Conservation (phyloP, 2,329 filamentous ascomycete species). For the Curvularia hawaiiensis region DNA sequence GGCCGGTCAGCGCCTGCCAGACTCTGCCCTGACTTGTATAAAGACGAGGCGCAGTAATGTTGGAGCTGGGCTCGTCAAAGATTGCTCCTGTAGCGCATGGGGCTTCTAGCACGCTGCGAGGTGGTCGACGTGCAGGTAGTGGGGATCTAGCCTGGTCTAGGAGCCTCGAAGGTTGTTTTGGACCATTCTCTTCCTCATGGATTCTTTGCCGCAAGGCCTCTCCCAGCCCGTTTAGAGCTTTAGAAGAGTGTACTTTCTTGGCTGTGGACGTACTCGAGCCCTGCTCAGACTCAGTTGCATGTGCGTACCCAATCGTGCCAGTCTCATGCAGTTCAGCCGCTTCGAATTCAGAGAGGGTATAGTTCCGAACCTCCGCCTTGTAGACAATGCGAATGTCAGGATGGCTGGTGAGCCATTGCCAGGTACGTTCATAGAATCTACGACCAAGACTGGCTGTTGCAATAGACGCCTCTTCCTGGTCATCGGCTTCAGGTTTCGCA, state of each 20-base stretch:
- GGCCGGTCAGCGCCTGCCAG: constrained; percentile 66
- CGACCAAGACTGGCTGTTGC: constrained; percentile 26
- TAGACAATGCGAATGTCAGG: constrained; percentile 61
- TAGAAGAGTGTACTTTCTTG: constrained; percentile 15
- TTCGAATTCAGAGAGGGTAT: constrained; percentile 41
- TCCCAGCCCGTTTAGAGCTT: constrained; percentile 21
- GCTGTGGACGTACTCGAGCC: not conserved
- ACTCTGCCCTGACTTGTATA: constrained; percentile 60
- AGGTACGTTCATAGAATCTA: constrained; percentile 59
- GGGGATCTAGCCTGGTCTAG: not conserved
- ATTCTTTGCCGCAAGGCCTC: constrained; percentile 30
- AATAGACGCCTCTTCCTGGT: not conserved
- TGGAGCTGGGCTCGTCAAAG: constrained; percentile 34
- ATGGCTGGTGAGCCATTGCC: constrained; percentile 62
- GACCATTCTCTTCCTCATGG: constrained; percentile 10
- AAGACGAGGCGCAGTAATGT: constrained; percentile 33
- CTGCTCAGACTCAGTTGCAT: not conserved
- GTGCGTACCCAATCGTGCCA: constrained; percentile 6
- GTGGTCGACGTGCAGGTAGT: constrained; percentile 5
- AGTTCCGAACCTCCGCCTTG: constrained; percentile 43
- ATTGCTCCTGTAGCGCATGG: constrained; percentile 17
- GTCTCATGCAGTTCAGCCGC: constrained; percentile 31
- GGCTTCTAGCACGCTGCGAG: constrained; percentile 20
- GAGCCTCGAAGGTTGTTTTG: not conserved
- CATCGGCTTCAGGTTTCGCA: not conserved